Evolutionary conservation across 805 yeast species (phyloP).

Genomic region (Candida corydali): DNA sequence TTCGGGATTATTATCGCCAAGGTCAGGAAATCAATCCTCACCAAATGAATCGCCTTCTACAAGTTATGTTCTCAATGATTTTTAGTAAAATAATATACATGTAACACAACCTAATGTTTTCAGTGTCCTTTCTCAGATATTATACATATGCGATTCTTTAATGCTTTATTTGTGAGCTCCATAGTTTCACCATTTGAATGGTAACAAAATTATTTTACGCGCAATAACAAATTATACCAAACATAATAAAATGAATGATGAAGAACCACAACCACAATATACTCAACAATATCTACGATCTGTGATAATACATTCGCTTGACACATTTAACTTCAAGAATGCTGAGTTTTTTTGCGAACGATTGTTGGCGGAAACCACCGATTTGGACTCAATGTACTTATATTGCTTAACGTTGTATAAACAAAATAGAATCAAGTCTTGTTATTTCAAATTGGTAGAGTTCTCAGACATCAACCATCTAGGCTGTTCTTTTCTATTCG

Average conservation of each 20-base stretch:
- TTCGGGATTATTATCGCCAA: slow-evolving; percentile 51
- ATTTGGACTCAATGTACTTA: slow-evolving; percentile 59
- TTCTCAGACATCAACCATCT: slow-evolving; percentile 35
- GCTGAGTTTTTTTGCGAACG: slow-evolving; percentile 89
- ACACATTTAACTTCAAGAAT: slow-evolving; percentile 61
- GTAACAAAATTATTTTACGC: slow-evolving; percentile 3
- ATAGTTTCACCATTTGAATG: too few relatives aligned
- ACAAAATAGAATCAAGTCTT: slow-evolving; percentile 56
- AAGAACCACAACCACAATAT: slow-evolving; percentile 14
- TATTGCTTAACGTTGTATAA: slow-evolving; percentile 65
- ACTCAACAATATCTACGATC: slow-evolving; percentile 48
- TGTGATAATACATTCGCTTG: slow-evolving; percentile 64
- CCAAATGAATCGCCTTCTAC: slow-evolving; percentile 7
- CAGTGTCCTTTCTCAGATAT: too few relatives aligned
- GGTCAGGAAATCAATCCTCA: slow-evolving; percentile 6
- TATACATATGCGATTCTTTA: too few relatives aligned
- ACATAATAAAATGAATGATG: neutral
- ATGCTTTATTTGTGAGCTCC: too few relatives aligned
- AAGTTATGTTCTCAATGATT: slow-evolving; percentile 15
- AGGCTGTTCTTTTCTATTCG: slow-evolving; percentile 76
- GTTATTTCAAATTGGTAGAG: slow-evolving; percentile 42
- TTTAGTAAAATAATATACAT: too few relatives aligned
- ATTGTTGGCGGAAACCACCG: slow-evolving; percentile 52
- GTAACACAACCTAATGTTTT: too few relatives aligned
- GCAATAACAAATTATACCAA: neutral